Evolutionary conservation across 2,329 filamentous ascomycete genomes (phyloP).

Genomic region (Talaromyces piceae): DNA sequence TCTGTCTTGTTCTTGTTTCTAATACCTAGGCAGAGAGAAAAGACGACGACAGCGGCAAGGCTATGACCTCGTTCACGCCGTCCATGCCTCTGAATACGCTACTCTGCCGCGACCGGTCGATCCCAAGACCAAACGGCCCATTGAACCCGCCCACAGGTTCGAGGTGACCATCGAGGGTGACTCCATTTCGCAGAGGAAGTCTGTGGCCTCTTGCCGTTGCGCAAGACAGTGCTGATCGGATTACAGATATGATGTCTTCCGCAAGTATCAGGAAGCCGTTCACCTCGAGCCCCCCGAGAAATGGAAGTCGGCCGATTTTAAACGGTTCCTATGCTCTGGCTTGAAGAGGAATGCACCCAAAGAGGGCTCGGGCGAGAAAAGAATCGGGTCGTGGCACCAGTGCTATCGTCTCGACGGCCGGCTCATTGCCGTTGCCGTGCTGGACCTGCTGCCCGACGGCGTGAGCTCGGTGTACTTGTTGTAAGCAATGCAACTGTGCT

Average conservation of each 20-base stretch:
- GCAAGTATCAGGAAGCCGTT: slow-evolving; percentile 40
- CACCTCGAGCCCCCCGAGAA: slow-evolving; percentile 39
- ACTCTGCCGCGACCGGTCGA: slow-evolving; percentile 38
- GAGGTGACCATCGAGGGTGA: slow-evolving; percentile 43
- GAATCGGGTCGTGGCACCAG: slow-evolving; percentile 44
- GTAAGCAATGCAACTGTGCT: slow-evolving; percentile 22
- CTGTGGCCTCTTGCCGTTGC: slow-evolving; percentile 11
- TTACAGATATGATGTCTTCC: slow-evolving; percentile 37
- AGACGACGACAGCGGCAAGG: slow-evolving; percentile 33
- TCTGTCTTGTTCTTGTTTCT: background rate
- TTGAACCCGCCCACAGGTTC: slow-evolving; percentile 44
- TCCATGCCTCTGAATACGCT: slow-evolving; percentile 40
- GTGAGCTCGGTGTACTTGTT: slow-evolving; percentile 46
- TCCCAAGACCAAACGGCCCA: slow-evolving; percentile 34
- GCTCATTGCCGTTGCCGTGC: slow-evolving; percentile 42
- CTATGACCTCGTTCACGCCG: slow-evolving; percentile 36
- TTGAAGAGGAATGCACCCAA: slow-evolving; percentile 33
- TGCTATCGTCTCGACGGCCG: slow-evolving; percentile 44
- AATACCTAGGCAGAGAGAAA: slow-evolving; percentile 35
- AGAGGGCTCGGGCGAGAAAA: slow-evolving; percentile 31
- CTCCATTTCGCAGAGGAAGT: slow-evolving; percentile 41
- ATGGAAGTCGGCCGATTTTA: slow-evolving; percentile 39
- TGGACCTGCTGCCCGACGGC: slow-evolving; percentile 40
- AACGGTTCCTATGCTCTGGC: slow-evolving; percentile 42
- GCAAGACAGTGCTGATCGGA: background rate